A percentile compares a stretch with the other conserved stretches of the same genome.
phyloP scores from a whole-genome alignment of 345 rosid species.

The Pistacia vera region DNA sequence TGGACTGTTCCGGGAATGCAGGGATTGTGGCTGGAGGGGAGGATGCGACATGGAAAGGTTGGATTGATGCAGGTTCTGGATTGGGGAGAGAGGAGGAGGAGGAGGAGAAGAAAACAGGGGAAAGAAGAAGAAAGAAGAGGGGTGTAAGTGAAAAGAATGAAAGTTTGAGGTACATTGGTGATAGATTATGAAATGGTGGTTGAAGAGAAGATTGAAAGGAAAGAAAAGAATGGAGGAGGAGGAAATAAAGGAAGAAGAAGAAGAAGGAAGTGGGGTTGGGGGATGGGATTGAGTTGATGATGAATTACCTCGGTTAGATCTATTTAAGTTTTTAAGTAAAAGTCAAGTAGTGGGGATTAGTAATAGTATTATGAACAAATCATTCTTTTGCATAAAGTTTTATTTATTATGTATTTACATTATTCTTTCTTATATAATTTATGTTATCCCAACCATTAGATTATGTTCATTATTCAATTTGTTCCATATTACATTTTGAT shows the following conservation, averaged over 20 bases:
- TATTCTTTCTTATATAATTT: too few relatives aligned
- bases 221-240: not conserved
- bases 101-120: conserved; percentile 12
- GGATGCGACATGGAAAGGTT: conserved; percentile 46
- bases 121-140: conserved; percentile 26
- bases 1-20: conserved; percentile 91
- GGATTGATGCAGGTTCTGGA: conserved; percentile 48
- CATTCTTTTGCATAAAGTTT: too few relatives aligned
- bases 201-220: not conserved
- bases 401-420: too few relatives aligned
- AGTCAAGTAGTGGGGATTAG: too few relatives aligned
- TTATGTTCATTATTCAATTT: too few relatives aligned
- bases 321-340: too few relatives aligned
- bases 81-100: conserved; percentile 25
- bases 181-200: conserved; percentile 8
- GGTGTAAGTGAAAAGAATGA: conserved; percentile 20
- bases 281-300: too few relatives aligned
- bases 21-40: conserved; percentile 77
- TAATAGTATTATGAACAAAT: too few relatives aligned
- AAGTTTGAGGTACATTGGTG: conserved; percentile 40
- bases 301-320: too few relatives aligned
- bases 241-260: not conserved
- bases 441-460: too few relatives aligned
- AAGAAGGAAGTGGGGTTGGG: not conserved
- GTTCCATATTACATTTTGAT: too few relatives aligned